A percentile compares a stretch with the other conserved stretches of the same genome.
phyloP scores from a whole-genome alignment of 2,329 filamentous ascomycete genomes.

The Ophidiomyces ophidiicola region DNA sequence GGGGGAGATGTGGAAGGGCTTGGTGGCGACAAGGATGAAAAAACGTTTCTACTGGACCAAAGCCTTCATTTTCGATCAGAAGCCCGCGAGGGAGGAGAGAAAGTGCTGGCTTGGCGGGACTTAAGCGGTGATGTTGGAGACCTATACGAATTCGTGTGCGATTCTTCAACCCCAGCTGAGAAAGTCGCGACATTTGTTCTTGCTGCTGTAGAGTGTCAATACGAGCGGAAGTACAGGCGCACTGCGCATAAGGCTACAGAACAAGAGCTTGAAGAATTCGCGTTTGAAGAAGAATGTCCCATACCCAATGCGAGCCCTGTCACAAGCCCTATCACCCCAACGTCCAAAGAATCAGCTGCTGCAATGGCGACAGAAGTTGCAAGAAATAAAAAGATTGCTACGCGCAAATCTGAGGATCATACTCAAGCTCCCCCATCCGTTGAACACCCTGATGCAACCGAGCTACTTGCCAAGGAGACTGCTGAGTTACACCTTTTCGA shows the following conservation, averaged over 20 bases:
- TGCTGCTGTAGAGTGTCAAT: constrained; percentile 84
- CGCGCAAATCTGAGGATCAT: constrained; percentile 35
- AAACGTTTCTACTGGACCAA: constrained; percentile 92
- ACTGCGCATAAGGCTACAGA: constrained; percentile 69
- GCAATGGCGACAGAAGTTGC: constrained; percentile 37
- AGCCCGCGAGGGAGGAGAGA: constrained; percentile 64
- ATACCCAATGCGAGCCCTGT: constrained; percentile 50
- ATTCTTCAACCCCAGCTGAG: constrained; percentile 54
- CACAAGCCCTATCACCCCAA: constrained; percentile 36
- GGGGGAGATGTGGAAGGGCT: constrained; percentile 66
- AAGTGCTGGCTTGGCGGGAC: constrained; percentile 87
- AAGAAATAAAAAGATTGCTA: constrained; percentile 28
- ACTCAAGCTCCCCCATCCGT: constrained; percentile 50
- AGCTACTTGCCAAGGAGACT: constrained; percentile 60
- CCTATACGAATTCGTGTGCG: constrained; percentile 96
- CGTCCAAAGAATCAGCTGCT: constrained; percentile 31
- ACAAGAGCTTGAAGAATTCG: constrained; percentile 68
- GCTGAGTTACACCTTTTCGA: constrained; percentile 92
- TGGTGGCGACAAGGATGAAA: constrained; percentile 75
- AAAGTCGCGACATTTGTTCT: constrained; percentile 71
- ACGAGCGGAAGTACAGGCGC: constrained; percentile 86
- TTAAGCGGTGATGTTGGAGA: constrained; percentile 87
- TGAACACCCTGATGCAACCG: constrained; percentile 53
- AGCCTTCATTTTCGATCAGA: constrained; percentile 77
- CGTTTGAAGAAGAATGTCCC: constrained; percentile 53